phyloP scores from a whole-genome alignment of 192 early-diverging fungal genomes.

The Lunasporangiospora selenospora region DNA sequence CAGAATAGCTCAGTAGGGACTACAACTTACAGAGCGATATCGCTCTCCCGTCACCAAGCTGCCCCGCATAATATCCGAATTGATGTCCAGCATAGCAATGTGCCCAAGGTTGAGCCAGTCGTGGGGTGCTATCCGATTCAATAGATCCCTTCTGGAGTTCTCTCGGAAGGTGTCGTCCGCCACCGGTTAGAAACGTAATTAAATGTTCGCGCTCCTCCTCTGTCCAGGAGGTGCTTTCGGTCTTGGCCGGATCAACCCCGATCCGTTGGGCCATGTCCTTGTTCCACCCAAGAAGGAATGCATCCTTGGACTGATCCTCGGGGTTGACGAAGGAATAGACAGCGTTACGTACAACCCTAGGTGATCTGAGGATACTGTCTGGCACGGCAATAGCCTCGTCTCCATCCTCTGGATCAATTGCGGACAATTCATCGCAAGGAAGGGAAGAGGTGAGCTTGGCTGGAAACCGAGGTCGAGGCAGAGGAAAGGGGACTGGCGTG shows the following conservation, averaged over 20 bases:
- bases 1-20: too few species aligned
- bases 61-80: conserved; percentile 72
- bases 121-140: conserved; percentile 16
- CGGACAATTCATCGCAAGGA: conserved; percentile 42
- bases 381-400: conserved; percentile 15
- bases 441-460: conserved; percentile 43
- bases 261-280: conserved; percentile 15
- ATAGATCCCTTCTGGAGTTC: conserved; percentile 50
- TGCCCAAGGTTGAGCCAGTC: conserved; percentile 65
- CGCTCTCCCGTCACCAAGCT: conserved; percentile 89
- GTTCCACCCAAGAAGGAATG: conserved; percentile 33
- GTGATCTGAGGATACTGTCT: conserved; percentile 25
- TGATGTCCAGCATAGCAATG: conserved; percentile 78
- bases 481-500: conserved; percentile 20
- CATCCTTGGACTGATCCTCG: conserved; percentile 43
- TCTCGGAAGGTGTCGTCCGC: conserved; percentile 29
- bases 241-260: conserved; percentile 27
- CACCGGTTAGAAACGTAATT: conserved; percentile 25
- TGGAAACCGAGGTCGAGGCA: conserved; percentile 25
- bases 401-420: conserved; percentile 20
- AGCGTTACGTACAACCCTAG: conserved; percentile 50
- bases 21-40: conserved; percentile 76
- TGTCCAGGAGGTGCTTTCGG: conserved; percentile 34
- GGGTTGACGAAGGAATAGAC: conserved; percentile 54
- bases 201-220: conserved; percentile 39